Evolutionary conservation across 805 yeast species (phyloP).

Genomic region (Candida montana): DNA sequence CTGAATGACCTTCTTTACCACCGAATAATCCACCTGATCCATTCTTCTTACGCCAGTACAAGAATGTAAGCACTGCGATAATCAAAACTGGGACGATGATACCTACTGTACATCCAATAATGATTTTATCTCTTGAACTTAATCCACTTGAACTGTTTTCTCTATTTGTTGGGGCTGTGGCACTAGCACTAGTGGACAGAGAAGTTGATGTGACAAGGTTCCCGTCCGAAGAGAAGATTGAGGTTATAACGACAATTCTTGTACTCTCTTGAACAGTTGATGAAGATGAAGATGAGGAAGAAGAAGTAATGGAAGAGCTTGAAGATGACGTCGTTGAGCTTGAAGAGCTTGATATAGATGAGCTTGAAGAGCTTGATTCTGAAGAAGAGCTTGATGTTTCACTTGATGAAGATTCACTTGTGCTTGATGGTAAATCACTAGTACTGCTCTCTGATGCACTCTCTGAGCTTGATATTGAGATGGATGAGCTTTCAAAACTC

Average conservation of each 20-base stretch:
- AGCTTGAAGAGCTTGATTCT: conserved; percentile 9
- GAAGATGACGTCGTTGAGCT: conserved; percentile 4
- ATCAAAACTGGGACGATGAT: conserved; percentile 56
- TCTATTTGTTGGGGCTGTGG: conserved; percentile 10
- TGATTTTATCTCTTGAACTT: conserved; percentile 44
- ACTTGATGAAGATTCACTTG: conserved; percentile 4
- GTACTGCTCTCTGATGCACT: conserved; percentile 6
- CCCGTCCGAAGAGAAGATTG: conserved; percentile 28
- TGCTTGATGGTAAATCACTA: no score
- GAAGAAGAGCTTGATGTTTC: conserved; percentile 8
- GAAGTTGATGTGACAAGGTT: conserved; percentile 27
- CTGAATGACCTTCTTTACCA: conserved; percentile 17
- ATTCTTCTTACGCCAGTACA: conserved; percentile 15
- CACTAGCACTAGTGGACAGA: conserved; percentile 21
- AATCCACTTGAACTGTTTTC: conserved; percentile 31
- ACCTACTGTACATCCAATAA: conserved; percentile 68
- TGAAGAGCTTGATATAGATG: conserved; percentile 8
- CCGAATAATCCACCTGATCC: neutral
- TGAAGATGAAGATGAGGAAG: conserved; percentile 17
- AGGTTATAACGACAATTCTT: conserved; percentile 27
- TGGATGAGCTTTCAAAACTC: conserved; percentile 6
- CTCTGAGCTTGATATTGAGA: conserved; percentile 7
- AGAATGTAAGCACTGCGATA: conserved; percentile 4
- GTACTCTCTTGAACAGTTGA: conserved; percentile 12
- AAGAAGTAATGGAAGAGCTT: conserved; percentile 8